Evolutionary conservation across 2,329 filamentous ascomycete genomes (phyloP).

Genomic region (Rutstroemia sp.): DNA sequence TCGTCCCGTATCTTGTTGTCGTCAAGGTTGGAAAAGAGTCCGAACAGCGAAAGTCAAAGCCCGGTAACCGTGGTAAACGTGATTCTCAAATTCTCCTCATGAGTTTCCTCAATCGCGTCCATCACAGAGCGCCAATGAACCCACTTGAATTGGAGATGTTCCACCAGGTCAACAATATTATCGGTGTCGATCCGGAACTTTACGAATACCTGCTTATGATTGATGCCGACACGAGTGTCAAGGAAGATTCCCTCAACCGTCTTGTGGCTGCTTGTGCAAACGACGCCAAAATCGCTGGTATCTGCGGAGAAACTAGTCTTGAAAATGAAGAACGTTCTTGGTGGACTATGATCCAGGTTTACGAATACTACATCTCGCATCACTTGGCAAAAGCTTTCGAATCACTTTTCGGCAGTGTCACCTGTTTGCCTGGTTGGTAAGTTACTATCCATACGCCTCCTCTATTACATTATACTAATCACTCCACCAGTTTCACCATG

Average conservation of each 20-base stretch:
- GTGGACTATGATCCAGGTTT: constrained; percentile 99
- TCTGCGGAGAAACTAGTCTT: constrained; percentile 92
- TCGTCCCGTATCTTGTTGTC: constrained; percentile 91
- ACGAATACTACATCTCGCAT: constrained; percentile 99
- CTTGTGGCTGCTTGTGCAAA: constrained; percentile 89
- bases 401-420: constrained; percentile 94
- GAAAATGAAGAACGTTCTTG: constrained; percentile 92
- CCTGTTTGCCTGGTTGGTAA: constrained; percentile 97
- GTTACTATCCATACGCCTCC: constrained; percentile 31
- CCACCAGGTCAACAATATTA: constrained; percentile 98
- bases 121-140: constrained; percentile 89
- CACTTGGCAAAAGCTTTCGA: constrained; percentile 96
- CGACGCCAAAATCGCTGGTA: constrained; percentile 92
- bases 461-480: constrained; percentile 24
- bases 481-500: constrained; percentile 80
- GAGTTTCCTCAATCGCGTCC: constrained; percentile 96
- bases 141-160: constrained; percentile 97
- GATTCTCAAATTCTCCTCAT: constrained; percentile 94
- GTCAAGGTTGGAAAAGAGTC: constrained; percentile 98
- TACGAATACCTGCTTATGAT: constrained; percentile 98
- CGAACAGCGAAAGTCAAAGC: constrained; percentile 83
- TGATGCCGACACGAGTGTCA: constrained; percentile 92
- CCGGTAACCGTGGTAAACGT: constrained; percentile 96
- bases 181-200: constrained; percentile 92
- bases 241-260: constrained; percentile 85